These are phyloP conservation scores for Trichoderma sp. DNA, from an alignment of 2,329 filamentous ascomycete species.

Conservation along the genomic window DNA sequence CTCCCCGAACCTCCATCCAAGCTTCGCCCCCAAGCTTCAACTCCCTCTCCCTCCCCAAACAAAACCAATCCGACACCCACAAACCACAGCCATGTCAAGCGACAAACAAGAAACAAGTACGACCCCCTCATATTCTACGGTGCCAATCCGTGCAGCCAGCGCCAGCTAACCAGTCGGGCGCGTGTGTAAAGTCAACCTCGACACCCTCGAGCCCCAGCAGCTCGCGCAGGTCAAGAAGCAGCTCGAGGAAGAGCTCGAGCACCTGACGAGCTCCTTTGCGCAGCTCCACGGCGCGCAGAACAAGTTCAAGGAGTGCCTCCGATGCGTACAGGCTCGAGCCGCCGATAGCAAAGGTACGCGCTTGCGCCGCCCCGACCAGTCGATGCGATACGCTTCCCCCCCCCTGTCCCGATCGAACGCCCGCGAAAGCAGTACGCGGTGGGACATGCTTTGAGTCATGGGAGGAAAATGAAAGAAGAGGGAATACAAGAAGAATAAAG, in stretches of 20 bases:
- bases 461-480: not conserved
- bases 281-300: constrained; percentile 87
- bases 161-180: not conserved
- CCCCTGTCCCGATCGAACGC: no score
- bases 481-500: not conserved
- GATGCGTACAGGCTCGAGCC: constrained; percentile 63
- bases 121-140: not conserved
- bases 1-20: constrained; percentile 5
- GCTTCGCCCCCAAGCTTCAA: not conserved
- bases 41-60: not conserved
- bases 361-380: no score
- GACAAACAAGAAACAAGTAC: constrained; percentile 43
- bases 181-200: constrained; percentile 57
- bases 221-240: constrained; percentile 92
- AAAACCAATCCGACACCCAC: constrained; percentile 4
- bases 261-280: constrained; percentile 85
- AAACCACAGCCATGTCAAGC: constrained; percentile 38
- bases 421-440: no score
- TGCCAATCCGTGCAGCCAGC: not conserved
- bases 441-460: not conserved
- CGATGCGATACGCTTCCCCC: no score
- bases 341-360: constrained; percentile 38
- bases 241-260: constrained; percentile 92
- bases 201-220: constrained; percentile 78
- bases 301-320: constrained; percentile 89